A percentile compares a stretch with the other conserved stretches of the same genome.
These are phyloP conservation scores for Ambispora gerdemannii DNA, from an alignment of 192 early-diverging fungal genomes.

Conservation along the genomic window DNA sequence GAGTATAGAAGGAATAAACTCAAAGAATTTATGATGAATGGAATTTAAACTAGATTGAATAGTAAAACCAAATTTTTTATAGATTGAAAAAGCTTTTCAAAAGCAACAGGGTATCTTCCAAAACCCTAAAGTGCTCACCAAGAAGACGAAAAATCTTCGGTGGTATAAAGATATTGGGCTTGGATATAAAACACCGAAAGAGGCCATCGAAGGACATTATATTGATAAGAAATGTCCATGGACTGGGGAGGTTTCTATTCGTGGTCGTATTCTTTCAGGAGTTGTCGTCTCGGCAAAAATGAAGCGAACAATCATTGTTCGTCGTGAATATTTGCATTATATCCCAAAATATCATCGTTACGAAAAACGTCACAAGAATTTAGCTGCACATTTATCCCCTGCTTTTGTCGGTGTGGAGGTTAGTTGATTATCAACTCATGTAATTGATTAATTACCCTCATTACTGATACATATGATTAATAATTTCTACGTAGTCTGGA, in stretches of 20 bases:
- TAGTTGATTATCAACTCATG: conserved; percentile 31
- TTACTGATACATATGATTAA: conserved; percentile 15
- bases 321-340: conserved; percentile 99
- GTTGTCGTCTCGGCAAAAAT: conserved; percentile 94
- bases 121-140: conserved; percentile 73
- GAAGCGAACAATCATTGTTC: conserved; percentile 98
- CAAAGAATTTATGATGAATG: no score
- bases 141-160: conserved; percentile 73
- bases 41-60: background rate
- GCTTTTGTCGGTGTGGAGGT: conserved; percentile 82
- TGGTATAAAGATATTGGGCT: conserved; percentile 99
- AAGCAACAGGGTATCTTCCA: conserved; percentile 94
- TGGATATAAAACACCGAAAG: conserved; percentile 98
- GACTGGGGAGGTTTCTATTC: conserved; percentile 94
- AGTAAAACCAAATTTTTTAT: background rate
- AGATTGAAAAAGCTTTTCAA: conserved; percentile 95
- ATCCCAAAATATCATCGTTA: conserved; percentile 99
- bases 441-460: conserved; percentile 27
- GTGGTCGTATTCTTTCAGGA: conserved; percentile 95
- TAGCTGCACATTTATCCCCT: conserved; percentile 93
- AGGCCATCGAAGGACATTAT: conserved; percentile 96
- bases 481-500: conserved; percentile 47
- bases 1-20: no score
- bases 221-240: conserved; percentile 99
- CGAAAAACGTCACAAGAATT: conserved; percentile 99